Evolutionary conservation across 2,329 filamentous ascomycete species (phyloP).

Genomic region (Pseudofabraea citricarpa): DNA sequence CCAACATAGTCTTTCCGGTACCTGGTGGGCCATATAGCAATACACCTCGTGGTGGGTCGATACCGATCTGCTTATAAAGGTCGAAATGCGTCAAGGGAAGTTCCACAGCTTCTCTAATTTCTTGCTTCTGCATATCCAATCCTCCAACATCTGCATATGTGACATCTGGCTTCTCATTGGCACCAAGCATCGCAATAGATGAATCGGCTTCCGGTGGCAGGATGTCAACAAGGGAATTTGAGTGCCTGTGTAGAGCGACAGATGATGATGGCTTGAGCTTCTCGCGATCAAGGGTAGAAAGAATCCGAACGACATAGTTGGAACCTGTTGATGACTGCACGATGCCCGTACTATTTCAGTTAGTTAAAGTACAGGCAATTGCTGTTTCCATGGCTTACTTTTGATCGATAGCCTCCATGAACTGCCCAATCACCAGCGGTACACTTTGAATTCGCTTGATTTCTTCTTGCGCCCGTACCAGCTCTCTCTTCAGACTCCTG

Average conservation of each 20-base stretch:
- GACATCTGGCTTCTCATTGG: constrained; percentile 96
- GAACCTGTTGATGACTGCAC: constrained; percentile 97
- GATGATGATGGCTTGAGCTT: constrained; percentile 97
- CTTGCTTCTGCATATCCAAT: constrained; percentile 99
- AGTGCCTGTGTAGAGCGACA: constrained; percentile 95
- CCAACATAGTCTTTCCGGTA: constrained; percentile 94
- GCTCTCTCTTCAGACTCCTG: constrained; percentile 92
- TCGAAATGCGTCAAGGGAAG: constrained; percentile 96
- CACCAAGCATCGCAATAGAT: constrained; percentile 95
- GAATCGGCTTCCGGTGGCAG: constrained; percentile 98
- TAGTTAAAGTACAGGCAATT: too few species aligned
- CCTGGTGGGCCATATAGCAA: constrained; percentile 93
- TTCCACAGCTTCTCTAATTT: constrained; percentile 97
- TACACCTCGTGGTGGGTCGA: constrained; percentile 94
- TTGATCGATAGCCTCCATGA: constrained; percentile 99
- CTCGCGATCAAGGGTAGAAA: constrained; percentile 97
- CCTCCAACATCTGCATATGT: constrained; percentile 98
- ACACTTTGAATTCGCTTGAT: constrained; percentile 99
- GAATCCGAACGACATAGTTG: constrained; percentile 97
- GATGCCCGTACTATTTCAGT: constrained; percentile 87
- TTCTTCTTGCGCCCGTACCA: constrained; percentile 96
- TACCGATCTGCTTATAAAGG: constrained; percentile 98
- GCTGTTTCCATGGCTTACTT: too few species aligned
- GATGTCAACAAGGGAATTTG: constrained; percentile 97
- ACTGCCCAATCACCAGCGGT: constrained; percentile 95